phyloP scores from a whole-genome alignment of 148 eudicot genomes.

The Dysphania ambrosioides region DNA sequence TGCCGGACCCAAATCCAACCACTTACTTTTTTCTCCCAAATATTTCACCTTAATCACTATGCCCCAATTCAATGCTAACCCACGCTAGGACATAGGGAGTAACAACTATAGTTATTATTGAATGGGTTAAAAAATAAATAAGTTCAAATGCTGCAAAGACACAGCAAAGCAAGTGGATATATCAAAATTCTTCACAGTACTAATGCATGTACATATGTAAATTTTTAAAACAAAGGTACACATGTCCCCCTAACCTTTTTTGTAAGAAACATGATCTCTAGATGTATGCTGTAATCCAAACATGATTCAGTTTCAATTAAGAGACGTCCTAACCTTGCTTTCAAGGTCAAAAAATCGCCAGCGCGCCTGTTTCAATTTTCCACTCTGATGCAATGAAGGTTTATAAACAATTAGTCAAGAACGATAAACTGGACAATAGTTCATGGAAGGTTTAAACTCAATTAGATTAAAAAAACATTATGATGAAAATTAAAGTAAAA shows the following conservation, averaged over 20 bases:
- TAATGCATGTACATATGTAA: not conserved
- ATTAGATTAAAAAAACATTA: too few species aligned
- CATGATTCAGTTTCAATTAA: not conserved
- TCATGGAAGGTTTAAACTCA: not conserved
- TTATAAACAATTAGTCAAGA: slow-evolving; percentile 12
- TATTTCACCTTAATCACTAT: too few species aligned
- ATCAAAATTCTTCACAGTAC: not conserved
- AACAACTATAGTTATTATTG: not conserved
- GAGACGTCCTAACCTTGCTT: slow-evolving; percentile 48
- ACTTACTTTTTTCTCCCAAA: too few species aligned
- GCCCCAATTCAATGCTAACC: too few species aligned
- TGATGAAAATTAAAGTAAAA: not conserved
- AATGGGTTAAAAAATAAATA: not conserved
- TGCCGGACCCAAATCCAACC: too few species aligned
- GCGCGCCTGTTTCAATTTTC: slow-evolving; percentile 68
- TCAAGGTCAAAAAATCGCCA: slow-evolving; percentile 68
- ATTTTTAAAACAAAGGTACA: not conserved
- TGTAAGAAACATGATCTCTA: not conserved
- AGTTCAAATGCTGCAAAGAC: not conserved
- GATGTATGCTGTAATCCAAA: not conserved
- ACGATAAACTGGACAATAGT: not conserved
- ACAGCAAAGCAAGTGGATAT: not conserved
- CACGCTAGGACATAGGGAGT: too few species aligned
- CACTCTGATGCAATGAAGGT: slow-evolving; percentile 48
- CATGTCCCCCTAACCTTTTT: not conserved